A percentile compares a stretch with the other conserved stretches of the same genome.
These are phyloP conservation scores for Astrothelium subdiscretum DNA, from an alignment of 495 filamentous ascomycete genomes.

Conservation along the genomic window DNA sequence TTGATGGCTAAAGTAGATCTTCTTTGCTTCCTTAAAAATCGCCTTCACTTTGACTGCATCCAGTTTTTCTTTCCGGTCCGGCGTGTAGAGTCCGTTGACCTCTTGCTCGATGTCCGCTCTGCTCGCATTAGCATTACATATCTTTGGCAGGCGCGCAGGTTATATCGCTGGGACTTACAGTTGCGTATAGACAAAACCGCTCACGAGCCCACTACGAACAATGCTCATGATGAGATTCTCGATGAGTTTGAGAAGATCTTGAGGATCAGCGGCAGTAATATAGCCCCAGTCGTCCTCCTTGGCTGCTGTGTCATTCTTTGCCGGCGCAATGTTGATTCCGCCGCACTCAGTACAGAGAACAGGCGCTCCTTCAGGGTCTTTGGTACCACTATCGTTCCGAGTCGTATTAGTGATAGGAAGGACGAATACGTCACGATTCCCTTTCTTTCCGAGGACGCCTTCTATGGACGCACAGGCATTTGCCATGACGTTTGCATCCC, in stretches of 20 bases:
- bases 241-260: constrained; percentile 20
- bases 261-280: constrained; percentile 19
- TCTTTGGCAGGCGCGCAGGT: not conserved
- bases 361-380: constrained; percentile 38
- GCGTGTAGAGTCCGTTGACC: constrained; percentile 24
- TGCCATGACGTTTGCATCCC: constrained; percentile 37
- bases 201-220: constrained; percentile 16
- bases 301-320: constrained; percentile 17
- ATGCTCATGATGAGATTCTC: constrained; percentile 20
- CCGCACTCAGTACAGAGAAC: constrained; percentile 50
- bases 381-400: constrained; percentile 30
- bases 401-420: constrained; percentile 25
- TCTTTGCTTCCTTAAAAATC: constrained; percentile 13
- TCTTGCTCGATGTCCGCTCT: constrained; percentile 28
- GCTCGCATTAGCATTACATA: not conserved
- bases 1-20: constrained; percentile 11
- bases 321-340: constrained; percentile 45
- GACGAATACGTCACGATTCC: constrained; percentile 37
- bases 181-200: constrained; percentile 27
- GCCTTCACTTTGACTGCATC: constrained; percentile 12
- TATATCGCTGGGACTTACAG: constrained; percentile 15
- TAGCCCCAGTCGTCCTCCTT: constrained; percentile 23
- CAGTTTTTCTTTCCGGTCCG: constrained; percentile 20
- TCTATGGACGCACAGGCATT: constrained; percentile 34
- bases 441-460: constrained; percentile 36